A percentile compares a stretch with the other conserved stretches of the same genome.
Conservation (phyloP, 1,139 yeast species). For the Suhomyces bribrorum region DNA sequence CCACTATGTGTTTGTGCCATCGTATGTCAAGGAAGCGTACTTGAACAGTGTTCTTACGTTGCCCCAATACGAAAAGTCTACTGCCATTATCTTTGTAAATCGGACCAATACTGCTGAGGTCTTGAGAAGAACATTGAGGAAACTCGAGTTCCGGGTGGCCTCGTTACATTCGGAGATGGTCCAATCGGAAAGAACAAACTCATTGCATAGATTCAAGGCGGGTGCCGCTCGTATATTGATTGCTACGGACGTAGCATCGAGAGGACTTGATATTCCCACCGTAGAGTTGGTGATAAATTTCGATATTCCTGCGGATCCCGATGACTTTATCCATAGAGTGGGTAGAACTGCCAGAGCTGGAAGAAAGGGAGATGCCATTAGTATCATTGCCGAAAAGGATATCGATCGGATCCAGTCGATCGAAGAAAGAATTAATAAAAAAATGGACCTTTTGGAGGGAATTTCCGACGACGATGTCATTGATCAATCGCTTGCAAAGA, state of each 20-base stretch:
- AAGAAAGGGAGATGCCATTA: conserved; percentile 54
- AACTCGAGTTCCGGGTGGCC: conserved; percentile 77
- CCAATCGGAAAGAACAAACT: conserved; percentile 85
- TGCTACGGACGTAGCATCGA: conserved; percentile 95
- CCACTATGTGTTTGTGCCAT: conserved; percentile 62
- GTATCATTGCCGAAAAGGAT: conserved; percentile 84
- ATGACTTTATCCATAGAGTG: conserved; percentile 95
- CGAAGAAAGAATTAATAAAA: conserved; percentile 77
- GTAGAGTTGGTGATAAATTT: conserved; percentile 88
- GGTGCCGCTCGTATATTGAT: conserved; percentile 89
- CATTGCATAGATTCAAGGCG: conserved; percentile 89
- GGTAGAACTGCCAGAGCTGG: conserved; percentile 99
- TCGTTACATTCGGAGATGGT: conserved; percentile 95
- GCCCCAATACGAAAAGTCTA: conserved; percentile 61
- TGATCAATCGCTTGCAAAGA: conserved; percentile 63
- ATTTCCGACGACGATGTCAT: conserved; percentile 78
- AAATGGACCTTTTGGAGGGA: conserved; percentile 70
- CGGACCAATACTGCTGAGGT: conserved; percentile 89
- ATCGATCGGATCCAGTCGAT: conserved; percentile 79
- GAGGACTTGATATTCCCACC: conserved; percentile 95
- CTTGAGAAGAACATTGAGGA: conserved; percentile 70
- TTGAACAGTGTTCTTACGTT: conserved; percentile 66
- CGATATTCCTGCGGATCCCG: conserved; percentile 95
- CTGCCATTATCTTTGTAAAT: conserved; percentile 87
- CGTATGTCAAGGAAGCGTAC: conserved; percentile 88